Evolutionary conservation across 164 flowering plant genomes (phyloP), one percentile per base, ranked within the genome.

Genomic region (Sextonia rubra): DNA sequence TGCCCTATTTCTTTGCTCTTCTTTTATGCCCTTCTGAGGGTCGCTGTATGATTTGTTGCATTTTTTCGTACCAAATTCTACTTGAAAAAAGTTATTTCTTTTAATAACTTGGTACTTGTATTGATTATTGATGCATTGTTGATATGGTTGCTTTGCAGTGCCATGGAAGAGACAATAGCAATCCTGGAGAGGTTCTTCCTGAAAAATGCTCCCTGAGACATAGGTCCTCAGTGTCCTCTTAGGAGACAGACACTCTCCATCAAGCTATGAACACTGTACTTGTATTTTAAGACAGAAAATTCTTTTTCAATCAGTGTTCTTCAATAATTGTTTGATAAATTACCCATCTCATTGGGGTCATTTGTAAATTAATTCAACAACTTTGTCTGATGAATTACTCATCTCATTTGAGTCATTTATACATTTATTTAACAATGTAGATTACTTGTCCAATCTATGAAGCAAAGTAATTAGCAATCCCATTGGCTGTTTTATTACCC

Each of bases 101-200:
- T 47, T 14, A 17, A 37, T 15, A 30, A 11, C 37, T 26, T 37
- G 55, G 24, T 18, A 14, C 27, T 7, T 26, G 44, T 23, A 48
- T 66, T 30, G 49, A 22, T 66, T 32, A 11, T 9, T 68, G 47
- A 64, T 3, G 12, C 3, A 8, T 30, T 27, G 44, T 18, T 15
- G 11, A 25, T 37, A 27, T 58, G 9, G 1, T 15, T 60, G 74
- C 24, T 11, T 74, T 73, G 74, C 82, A 79, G 79, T 76, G 78
- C 79, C 26, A 60, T 73, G 69, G 74, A 76, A 64, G 77, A 68
- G 63, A 79, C 82, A 44, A 68, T 70, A 62, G 69, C 76, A 56
- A 70, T 70, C 26, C 79, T 79, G 62, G 69, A 76, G 64, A 76
- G 65, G 22, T 73, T 66, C 69, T 69, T 66, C 65, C 44, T 75